These are phyloP conservation scores for Claviceps sp. DNA, from an alignment of 2,329 filamentous ascomycete genomes.

Conservation along the genomic window DNA sequence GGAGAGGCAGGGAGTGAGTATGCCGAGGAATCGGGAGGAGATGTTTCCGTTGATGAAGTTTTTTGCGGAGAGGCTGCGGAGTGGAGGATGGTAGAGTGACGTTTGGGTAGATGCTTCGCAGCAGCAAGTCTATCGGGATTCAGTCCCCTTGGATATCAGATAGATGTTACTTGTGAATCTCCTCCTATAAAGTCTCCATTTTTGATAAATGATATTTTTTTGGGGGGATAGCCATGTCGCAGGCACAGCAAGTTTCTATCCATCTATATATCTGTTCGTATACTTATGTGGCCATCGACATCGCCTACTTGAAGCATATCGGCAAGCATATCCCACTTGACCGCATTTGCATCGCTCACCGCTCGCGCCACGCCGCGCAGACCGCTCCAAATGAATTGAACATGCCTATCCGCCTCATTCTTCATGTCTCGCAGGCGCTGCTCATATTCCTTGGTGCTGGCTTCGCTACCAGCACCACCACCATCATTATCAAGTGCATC, in stretches of 20 bases:
- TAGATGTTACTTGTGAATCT: no score
- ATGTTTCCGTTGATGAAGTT: conserved; percentile 85
- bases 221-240: no score
- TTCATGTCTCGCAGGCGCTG: conserved; percentile 43
- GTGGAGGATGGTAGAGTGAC: conserved; percentile 7
- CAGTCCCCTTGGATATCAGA: no score
- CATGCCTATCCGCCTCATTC: conserved; percentile 47
- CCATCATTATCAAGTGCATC: conserved; percentile 9
- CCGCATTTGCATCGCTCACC: conserved; percentile 43
- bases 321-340: conserved; percentile 68
- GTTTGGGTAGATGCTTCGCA: no score
- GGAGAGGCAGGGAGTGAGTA: conserved; percentile 58
- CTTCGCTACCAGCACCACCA: conserved; percentile 8
- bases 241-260: no score
- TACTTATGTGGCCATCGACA: conserved; percentile 5
- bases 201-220: no score
- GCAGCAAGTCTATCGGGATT: no score
- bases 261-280: neutral
- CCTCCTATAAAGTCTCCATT: no score
- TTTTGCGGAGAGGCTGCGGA: conserved; percentile 48
- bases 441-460: conserved; percentile 26
- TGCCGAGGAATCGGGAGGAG: conserved; percentile 76
- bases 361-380: conserved; percentile 63
- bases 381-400: conserved; percentile 60
- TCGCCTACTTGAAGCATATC: conserved; percentile 56